Evolutionary conservation across 202 grass and related monocot species (phyloP), one percentile per base, ranked within the genome.

Genomic region (Brachypodium distachyon): DNA sequence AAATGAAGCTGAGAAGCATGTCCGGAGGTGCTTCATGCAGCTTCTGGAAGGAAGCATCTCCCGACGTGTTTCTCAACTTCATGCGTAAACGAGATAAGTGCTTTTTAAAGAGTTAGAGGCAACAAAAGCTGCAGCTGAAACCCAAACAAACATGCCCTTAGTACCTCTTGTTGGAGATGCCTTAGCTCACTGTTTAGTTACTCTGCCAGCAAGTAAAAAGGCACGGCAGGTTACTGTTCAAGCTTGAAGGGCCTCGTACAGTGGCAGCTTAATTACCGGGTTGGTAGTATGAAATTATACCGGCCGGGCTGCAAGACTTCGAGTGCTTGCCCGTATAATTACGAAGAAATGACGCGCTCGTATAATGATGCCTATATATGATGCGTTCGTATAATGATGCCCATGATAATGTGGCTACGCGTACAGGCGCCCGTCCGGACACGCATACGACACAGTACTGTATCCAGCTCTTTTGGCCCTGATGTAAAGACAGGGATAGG

Each of bases 291-390:
- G 37, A 9, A 44, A 74, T 44, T 56, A 78, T 23, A 41, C 32
- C 0, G 1, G 44, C 17, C 50, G 5, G 51, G 48, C 25, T 1
- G 43, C 42, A 61, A 34, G 25, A 31, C 49, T n/a, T n/a, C n/a
- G n/a, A n/a, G n/a, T n/a, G n/a, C n/a, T n/a, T n/a, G 28, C 9
- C 34, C 42, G 8, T 13, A n/a, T n/a, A 18, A 77, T 5, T 53
- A 33, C 85, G 12, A 21, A 73, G 43, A 68, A 38, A 79, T 22
- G 52, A 28, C 39, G 51, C 74, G n/a, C n/a, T n/a, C n/a, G 37
- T 9, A 60, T 64, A 26, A 28, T 56, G 56, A 18, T 27, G 32
- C 58, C 33, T 77, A 29, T 43, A n/a, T n/a, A n/a, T n/a, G n/a
- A n/a, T n/a, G n/a, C n/a, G n/a, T n/a, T n/a, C n/a, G 37, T 9